Percentiles rank a stretch among this genome's conserved stretches.
Conservation (phyloP, 345 rosid species). For the Lepidium aucheri region DNA sequence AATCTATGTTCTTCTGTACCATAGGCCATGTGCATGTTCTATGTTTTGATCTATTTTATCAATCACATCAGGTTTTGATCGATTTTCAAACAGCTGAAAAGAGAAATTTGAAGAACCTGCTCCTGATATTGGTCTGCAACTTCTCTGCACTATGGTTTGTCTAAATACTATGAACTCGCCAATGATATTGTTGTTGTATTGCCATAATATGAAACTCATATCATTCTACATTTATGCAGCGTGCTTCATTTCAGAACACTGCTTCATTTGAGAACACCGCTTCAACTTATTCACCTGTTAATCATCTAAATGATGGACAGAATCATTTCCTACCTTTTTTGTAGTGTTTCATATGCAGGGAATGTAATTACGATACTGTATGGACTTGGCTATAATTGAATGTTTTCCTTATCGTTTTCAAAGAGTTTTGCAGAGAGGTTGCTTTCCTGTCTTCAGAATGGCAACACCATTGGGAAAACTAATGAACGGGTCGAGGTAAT, state of each 20-base stretch:
- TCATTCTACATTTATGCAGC: no score
- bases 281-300: conserved; percentile 66
- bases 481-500: conserved; percentile 75
- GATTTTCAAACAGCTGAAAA: conserved; percentile 98
- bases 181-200: no score
- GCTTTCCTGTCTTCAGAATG: conserved; percentile 78
- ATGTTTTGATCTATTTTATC: conserved; percentile 5
- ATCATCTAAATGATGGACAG: conserved; percentile 84
- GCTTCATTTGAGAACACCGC: conserved; percentile 40
- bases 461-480: no score
- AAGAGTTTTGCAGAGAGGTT: conserved; percentile 87
- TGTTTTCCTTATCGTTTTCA: conserved; percentile 9
- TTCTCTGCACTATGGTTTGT: no score
- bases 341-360: not conserved
- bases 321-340: conserved; percentile 35
- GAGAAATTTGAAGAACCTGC: no score
- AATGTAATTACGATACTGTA: no score
- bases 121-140: no score
- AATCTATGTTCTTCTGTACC: conserved; percentile 67
- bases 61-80: conserved; percentile 74
- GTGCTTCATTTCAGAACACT: no score
- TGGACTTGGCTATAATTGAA: not conserved
- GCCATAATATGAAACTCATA: no score
- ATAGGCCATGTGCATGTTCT: not conserved
- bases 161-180: no score